phyloP scores from a whole-genome alignment of 2,329 filamentous ascomycete genomes.

The Calonectria montana region DNA sequence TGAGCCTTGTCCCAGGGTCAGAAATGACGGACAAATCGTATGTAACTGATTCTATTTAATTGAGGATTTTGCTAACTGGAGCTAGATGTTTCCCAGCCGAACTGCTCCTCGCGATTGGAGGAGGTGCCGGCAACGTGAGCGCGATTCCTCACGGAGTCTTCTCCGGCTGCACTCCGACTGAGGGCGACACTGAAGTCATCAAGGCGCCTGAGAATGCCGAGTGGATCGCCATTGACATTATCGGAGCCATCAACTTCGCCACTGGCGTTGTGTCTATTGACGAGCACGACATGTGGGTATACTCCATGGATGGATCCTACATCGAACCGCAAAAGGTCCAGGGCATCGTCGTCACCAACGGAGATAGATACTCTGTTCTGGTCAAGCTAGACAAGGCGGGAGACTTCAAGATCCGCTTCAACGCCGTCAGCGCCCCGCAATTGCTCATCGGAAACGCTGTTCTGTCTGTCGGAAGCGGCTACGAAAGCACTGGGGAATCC shows the following conservation, averaged over 20 bases:
- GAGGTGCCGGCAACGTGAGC: conserved; percentile 45
- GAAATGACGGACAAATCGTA: conserved; percentile 56
- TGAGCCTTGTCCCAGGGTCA: conserved; percentile 44
- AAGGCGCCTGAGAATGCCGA: conserved; percentile 33
- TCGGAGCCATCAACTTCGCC: conserved; percentile 62
- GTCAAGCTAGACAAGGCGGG: conserved; percentile 58
- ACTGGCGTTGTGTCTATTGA: conserved; percentile 61
- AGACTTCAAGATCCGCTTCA: conserved; percentile 66
- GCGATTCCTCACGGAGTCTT: conserved; percentile 57
- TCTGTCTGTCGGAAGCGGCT: conserved; percentile 50
- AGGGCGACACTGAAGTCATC: conserved; percentile 57
- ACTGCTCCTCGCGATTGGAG: conserved; percentile 51
- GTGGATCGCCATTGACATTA: conserved; percentile 67
- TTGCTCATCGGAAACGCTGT: conserved; percentile 65
- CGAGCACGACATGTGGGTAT: conserved; percentile 64
- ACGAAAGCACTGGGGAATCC: conserved; percentile 34
- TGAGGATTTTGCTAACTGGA: background rate
- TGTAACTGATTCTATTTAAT: background rate
- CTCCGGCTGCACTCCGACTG: conserved; percentile 59
- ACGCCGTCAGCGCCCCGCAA: conserved; percentile 61
- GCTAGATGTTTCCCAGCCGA: conserved; percentile 45
- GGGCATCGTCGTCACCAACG: conserved; percentile 60
- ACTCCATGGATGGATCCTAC: conserved; percentile 65
- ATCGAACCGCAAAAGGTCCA: conserved; percentile 64
- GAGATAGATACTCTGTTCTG: conserved; percentile 64